A percentile compares a stretch with the other conserved stretches of the same genome.
Evolutionary conservation across 2,329 filamentous ascomycete species (phyloP).

Genomic region (Nemania abortiva): DNA sequence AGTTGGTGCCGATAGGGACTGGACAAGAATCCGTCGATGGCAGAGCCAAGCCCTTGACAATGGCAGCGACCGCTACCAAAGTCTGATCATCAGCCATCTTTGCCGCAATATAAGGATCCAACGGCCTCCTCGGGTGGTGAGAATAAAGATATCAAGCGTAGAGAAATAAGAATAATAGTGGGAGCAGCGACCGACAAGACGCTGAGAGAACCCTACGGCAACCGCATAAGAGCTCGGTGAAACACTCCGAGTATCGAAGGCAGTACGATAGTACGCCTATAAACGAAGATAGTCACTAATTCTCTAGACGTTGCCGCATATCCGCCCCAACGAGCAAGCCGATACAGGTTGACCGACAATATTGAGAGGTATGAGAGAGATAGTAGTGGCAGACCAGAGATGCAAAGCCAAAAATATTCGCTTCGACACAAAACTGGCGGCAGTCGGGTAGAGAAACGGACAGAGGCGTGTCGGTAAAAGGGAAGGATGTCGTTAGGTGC

Average conservation of each 20-base stretch:
- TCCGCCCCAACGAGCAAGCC: conserved; percentile 21
- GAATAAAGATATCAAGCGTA: conserved; percentile 5
- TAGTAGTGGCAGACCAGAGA: neutral
- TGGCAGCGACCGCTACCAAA: conserved; percentile 65
- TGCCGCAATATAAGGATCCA: conserved; percentile 33
- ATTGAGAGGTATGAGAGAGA: conserved; percentile 4
- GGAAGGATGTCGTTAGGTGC: conserved; percentile 22
- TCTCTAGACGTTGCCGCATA: conserved; percentile 26
- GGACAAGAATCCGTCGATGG: conserved; percentile 56
- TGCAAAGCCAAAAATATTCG: conserved; percentile 1
- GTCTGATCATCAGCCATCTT: conserved; percentile 67
- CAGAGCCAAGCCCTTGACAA: conserved; percentile 65
- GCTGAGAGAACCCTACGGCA: conserved; percentile 43
- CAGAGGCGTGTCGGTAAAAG: conserved; percentile 19
- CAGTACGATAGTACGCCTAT: conserved; percentile 18
- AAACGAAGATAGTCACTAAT: conserved; percentile 34
- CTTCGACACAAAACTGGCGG: conserved; percentile 5
- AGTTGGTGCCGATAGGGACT: conserved; percentile 57
- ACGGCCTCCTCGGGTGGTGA: conserved; percentile 9
- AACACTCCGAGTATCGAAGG: conserved; percentile 25
- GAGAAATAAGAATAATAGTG: conserved; percentile 4
- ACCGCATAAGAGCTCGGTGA: conserved; percentile 45
- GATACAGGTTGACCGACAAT: conserved; percentile 13
- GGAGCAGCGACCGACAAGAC: conserved; percentile 44
- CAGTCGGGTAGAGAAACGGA: conserved; percentile 6